A percentile compares a stretch with the other conserved stretches of the same genome.
phyloP scores from a whole-genome alignment of 2,329 filamentous ascomycete genomes.

The Microdochium paspali region DNA sequence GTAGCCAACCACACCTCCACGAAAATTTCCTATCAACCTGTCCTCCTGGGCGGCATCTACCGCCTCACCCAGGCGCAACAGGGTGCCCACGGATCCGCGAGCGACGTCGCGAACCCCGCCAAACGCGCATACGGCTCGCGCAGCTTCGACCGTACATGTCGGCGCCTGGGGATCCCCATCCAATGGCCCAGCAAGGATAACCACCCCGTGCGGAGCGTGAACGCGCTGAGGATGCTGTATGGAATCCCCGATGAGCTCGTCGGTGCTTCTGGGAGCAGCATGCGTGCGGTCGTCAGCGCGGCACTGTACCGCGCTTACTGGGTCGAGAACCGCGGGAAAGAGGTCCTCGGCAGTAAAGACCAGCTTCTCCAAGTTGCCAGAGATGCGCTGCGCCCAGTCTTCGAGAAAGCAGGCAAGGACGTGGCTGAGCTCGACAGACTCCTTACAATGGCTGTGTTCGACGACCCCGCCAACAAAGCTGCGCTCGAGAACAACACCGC shows the following conservation, averaged over 20 bases:
- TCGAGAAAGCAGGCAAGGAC: background rate
- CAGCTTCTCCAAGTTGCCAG: constrained; percentile 1
- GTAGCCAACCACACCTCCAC: constrained; percentile 1
- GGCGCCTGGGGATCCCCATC: constrained; percentile 1
- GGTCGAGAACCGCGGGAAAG: constrained; percentile 1
- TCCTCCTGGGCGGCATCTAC: constrained; percentile 6
- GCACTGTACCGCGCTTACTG: constrained; percentile 4
- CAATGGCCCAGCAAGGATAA: background rate
- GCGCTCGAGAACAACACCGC: constrained; percentile 1
- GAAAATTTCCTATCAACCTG: constrained; percentile 2
- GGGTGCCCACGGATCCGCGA: constrained; percentile 4
- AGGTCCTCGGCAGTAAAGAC: constrained; percentile 1
- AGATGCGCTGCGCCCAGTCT: background rate
- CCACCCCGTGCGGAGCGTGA: constrained; percentile 2
- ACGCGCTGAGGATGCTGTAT: constrained; percentile 2
- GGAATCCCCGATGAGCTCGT: background rate
- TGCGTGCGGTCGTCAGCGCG: background rate
- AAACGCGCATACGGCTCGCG: constrained; percentile 1
- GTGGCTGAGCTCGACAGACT: background rate
- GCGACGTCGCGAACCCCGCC: constrained; percentile 2
- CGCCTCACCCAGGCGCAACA: constrained; percentile 3
- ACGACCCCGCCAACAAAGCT: background rate
- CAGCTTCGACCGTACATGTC: constrained; percentile 1
- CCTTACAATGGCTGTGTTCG: background rate
- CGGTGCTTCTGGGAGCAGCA: background rate